These are phyloP conservation scores for Globisporangium ultimum DNA, from an alignment of 352 stramenopile species.

Conservation along the genomic window DNA sequence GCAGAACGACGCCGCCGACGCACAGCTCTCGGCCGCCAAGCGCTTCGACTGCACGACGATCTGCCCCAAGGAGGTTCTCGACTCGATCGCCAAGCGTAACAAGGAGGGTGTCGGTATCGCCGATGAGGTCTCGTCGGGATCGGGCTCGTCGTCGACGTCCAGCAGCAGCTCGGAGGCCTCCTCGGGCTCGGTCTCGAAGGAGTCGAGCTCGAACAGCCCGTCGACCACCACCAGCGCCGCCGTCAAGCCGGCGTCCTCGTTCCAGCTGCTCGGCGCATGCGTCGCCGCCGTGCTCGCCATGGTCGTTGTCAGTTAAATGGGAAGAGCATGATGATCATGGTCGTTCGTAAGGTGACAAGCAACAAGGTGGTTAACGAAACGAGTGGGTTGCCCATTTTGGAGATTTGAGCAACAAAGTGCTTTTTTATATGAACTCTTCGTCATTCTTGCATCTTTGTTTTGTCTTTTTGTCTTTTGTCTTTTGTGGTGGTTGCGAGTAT, in stretches of 20 bases:
- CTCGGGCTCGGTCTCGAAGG: slow-evolving; percentile 9
- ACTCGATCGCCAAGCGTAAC: slow-evolving; percentile 59
- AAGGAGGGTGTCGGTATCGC: slow-evolving; percentile 50
- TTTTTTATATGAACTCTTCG: too few species aligned
- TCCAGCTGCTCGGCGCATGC: slow-evolving; percentile 1
- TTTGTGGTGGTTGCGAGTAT: too few species aligned
- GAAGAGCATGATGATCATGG: neutral
- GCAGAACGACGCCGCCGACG: slow-evolving; percentile 61
- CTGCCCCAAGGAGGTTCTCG: slow-evolving; percentile 61
- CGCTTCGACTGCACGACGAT: slow-evolving; percentile 79
- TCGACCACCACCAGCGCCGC: slow-evolving; percentile 7
- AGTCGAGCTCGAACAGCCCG: slow-evolving; percentile 7
- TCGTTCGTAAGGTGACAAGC: too few species aligned
- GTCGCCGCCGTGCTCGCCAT: slow-evolving; percentile 6
- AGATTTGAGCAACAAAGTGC: too few species aligned
- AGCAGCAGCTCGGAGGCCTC: slow-evolving; percentile 15
- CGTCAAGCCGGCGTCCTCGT: slow-evolving; percentile 2
- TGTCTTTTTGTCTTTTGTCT: too few species aligned
- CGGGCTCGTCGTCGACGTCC: slow-evolving; percentile 13
- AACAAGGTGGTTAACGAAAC: too few species aligned
- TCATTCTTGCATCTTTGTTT: too few species aligned
- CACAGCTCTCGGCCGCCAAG: slow-evolving; percentile 44
- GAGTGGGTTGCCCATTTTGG: too few species aligned
- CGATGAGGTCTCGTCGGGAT: slow-evolving; percentile 38
- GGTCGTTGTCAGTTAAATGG: slow-evolving; percentile 5